These are phyloP conservation scores for Anthoceros angustus DNA, from an alignment of 225 moss, liverwort and hornwort species.

Conservation along the genomic window DNA sequence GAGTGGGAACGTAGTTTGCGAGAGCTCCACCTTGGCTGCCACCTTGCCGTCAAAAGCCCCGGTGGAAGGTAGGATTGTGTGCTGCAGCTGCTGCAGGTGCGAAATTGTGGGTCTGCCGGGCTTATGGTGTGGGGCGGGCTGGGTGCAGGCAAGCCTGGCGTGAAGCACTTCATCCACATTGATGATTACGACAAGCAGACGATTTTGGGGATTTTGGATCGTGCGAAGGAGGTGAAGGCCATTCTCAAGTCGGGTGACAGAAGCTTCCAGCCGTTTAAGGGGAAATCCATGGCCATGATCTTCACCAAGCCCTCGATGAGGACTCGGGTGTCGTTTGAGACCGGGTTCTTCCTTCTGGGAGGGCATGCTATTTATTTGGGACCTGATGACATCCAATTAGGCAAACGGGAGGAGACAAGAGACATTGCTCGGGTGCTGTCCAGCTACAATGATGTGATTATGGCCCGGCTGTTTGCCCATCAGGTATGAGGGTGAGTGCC, in stretches of 20 bases:
- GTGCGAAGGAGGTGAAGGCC: constrained; percentile 71
- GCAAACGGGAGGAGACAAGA: constrained; percentile 88
- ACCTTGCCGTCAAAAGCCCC: background rate
- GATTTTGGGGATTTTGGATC: constrained; percentile 48
- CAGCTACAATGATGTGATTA: constrained; percentile 77
- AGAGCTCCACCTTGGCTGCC: background rate
- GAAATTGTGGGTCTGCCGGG: background rate
- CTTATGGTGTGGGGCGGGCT: background rate
- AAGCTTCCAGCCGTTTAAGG: constrained; percentile 71
- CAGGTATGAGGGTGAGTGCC: constrained; percentile 32
- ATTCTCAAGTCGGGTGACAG: constrained; percentile 60
- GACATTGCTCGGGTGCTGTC: constrained; percentile 93
- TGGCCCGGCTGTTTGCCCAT: constrained; percentile 94
- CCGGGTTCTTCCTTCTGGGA: constrained; percentile 75
- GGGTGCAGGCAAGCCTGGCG: constrained; percentile 25
- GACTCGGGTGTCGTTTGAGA: constrained; percentile 92
- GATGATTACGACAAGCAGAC: constrained; percentile 79
- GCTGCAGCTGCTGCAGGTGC: background rate
- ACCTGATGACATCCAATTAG: constrained; percentile 87
- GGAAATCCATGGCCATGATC: constrained; percentile 91
- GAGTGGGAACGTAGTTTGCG: background rate
- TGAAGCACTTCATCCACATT: constrained; percentile 73
- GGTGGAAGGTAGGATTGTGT: background rate
- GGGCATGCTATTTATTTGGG: constrained; percentile 89
- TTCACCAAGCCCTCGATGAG: constrained; percentile 96